Base-by-base conservation (phyloP, 257 asterid species). In the Solanum lignicaule region DNA sequence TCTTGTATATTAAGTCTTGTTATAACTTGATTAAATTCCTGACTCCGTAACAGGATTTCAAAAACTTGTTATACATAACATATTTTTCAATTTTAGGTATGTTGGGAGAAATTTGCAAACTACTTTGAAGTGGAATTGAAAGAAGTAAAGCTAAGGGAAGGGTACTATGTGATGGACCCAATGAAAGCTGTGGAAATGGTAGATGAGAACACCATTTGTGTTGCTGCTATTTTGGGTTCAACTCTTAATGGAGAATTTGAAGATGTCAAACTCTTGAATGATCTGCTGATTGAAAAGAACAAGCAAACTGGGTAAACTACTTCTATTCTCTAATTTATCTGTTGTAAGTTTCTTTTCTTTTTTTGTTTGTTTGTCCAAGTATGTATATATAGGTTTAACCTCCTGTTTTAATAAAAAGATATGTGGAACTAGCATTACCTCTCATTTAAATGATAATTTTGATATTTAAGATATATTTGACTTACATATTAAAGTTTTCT, bases 91-190 rank as follows among this genome's bases (percentile, higher is more conserved):
- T 48, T 87, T 69, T 46, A 90, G 92, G 92, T 90, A 16, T 90
- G 92, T 33, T 90, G 92, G 92, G 90, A 90, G 89, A 90, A 90
- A 86, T 90, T 90, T 33, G 89, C 92, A 11, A 90, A 87, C 55
- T 90, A 90, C 65, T 90, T 90, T 84, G 92, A 90, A 73, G 92
- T 90, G 58, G 92, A 90, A 60, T 62, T 90, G 55, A 89, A 89
- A 52, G 90, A 89, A 79, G 90, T 89, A 20, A 89, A 86, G 41
- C 68, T 89, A 86, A 89, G 87, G 35, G 90, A 89, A 32, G 90
- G 89, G 9, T 89, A 89, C 84, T 86, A 89, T 71, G 90, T 89
- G 4, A 89, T 89, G 90, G 90, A 89, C 32, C 90, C 90, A 15
- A 78, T 33, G 35, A 52, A 89, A 31, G 90, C 90, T 36, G 90